These are phyloP conservation scores for Xylaria polymorpha DNA, from an alignment of 2,329 filamentous ascomycete species.

Conservation along the genomic window DNA sequence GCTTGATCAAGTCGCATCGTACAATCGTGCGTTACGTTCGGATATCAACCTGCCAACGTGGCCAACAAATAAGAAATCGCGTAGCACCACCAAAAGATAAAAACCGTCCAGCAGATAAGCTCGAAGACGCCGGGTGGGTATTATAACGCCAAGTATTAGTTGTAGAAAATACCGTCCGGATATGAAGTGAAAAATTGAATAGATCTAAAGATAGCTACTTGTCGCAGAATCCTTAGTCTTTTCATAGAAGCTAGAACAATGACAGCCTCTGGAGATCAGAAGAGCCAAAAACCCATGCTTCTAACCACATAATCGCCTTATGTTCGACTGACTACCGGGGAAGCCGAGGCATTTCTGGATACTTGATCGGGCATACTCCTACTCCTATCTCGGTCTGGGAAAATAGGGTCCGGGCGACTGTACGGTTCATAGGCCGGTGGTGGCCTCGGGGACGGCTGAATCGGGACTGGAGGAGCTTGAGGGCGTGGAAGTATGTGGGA, in stretches of 20 bases:
- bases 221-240: constrained; percentile 14
- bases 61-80: constrained; percentile 21
- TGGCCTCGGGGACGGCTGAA: constrained; percentile 43
- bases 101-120: constrained; percentile 37
- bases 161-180: constrained; percentile 36
- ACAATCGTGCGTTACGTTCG: constrained; percentile 33
- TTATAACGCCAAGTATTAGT: constrained; percentile 37
- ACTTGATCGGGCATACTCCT: constrained; percentile 48
- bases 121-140: constrained; percentile 41
- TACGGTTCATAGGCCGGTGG: constrained; percentile 45
- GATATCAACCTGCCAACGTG: constrained; percentile 25
- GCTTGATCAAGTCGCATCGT: constrained; percentile 39
- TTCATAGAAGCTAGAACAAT: constrained; percentile 8
- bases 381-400: constrained; percentile 50
- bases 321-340: constrained; percentile 48
- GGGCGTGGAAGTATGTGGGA: constrained; percentile 45
- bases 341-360: constrained; percentile 44
- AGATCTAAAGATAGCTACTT: constrained; percentile 19
- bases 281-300: constrained; percentile 2
- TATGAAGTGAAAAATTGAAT: constrained; percentile 17
- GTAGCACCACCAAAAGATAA: constrained; percentile 33
- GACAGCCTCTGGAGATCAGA: constrained; percentile 14
- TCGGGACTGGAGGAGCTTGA: constrained; percentile 42
- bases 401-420: constrained; percentile 49
- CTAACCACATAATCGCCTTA: constrained; percentile 27